phyloP scores from a whole-genome alignment of 768 basidiomycete genomes.

The Nidula microcarpa region DNA sequence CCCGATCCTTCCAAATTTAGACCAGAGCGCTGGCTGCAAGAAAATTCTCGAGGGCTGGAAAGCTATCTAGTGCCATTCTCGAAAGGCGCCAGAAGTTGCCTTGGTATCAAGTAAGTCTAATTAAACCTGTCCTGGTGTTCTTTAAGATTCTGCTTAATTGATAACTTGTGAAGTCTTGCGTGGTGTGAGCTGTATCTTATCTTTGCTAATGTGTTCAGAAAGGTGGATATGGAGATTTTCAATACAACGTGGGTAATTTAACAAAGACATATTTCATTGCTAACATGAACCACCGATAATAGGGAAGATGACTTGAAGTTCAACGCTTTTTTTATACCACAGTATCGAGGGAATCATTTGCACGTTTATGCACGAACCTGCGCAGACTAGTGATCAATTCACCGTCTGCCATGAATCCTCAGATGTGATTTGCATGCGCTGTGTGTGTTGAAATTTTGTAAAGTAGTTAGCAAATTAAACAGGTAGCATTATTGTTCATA shows the following conservation, averaged over 20 bases:
- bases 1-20: conserved; percentile 31
- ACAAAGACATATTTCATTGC: not conserved
- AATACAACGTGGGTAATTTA: conserved; percentile 23
- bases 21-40: conserved; percentile 39
- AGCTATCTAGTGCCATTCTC: conserved; percentile 38
- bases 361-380: not conserved
- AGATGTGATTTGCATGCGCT: no score
- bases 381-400: no score
- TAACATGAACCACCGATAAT: not conserved
- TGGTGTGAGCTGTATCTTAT: conserved; percentile 41
- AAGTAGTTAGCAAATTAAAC: no score
- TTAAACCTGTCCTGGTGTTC: no score
- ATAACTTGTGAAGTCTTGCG: conserved; percentile 36
- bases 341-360: not conserved
- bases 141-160: no score
- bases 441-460: no score
- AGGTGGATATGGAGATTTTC: conserved; percentile 27
- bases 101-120: conserved; percentile 37
- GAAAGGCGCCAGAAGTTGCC: conserved; percentile 39
- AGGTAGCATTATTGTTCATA: no score
- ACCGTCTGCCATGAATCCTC: no score
- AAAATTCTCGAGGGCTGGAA: conserved; percentile 30
- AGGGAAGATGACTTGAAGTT: conserved; percentile 10
- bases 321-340: conserved; percentile 5
- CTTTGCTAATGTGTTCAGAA: conserved; percentile 36